Percentiles rank a stretch among this genome's conserved stretches.
Evolutionary conservation across 306 rosid species (phyloP).

Genomic region (Sophora flavescens): DNA sequence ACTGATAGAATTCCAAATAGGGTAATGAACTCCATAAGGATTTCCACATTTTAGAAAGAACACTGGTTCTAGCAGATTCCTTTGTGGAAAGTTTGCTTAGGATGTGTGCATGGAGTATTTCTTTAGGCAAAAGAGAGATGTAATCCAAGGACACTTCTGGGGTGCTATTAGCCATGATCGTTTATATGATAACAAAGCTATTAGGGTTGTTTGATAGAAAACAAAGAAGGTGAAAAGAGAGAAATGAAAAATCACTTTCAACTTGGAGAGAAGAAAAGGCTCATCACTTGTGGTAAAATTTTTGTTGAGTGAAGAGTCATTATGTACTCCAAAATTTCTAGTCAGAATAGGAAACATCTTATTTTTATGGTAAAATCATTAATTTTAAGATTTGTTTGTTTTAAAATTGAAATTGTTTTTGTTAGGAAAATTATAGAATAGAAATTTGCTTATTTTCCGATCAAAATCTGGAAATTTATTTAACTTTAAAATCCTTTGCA

Average conservation of each 20-base stretch:
- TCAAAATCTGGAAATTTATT: no score
- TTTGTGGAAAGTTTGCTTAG: neutral
- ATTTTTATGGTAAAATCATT: neutral
- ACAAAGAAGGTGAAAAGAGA: no score
- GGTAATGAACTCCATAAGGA: neutral
- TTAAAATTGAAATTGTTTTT: no score
- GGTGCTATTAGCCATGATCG: neutral
- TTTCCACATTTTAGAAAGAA: neutral
- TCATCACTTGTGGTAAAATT: no score
- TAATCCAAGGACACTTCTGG: neutral
- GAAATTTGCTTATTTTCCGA: neutral
- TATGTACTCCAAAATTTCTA: no score
- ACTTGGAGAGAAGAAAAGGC: neutral
- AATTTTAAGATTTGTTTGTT: neutral
- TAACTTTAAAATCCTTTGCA: neutral
- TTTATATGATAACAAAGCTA: neutral
- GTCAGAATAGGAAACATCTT: neutral
- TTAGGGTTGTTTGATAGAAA: no score
- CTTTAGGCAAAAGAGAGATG: neutral
- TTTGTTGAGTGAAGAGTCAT: neutral
- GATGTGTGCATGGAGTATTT: neutral
- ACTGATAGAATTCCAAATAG: neutral
- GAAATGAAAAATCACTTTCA: neutral
- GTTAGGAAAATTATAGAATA: no score
- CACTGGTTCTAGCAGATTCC: neutral